Percentiles rank a stretch among this genome's conserved stretches.
Evolutionary conservation across 371 early-diverging fungal species (phyloP).

Genomic region (Mortierella polycephala): DNA sequence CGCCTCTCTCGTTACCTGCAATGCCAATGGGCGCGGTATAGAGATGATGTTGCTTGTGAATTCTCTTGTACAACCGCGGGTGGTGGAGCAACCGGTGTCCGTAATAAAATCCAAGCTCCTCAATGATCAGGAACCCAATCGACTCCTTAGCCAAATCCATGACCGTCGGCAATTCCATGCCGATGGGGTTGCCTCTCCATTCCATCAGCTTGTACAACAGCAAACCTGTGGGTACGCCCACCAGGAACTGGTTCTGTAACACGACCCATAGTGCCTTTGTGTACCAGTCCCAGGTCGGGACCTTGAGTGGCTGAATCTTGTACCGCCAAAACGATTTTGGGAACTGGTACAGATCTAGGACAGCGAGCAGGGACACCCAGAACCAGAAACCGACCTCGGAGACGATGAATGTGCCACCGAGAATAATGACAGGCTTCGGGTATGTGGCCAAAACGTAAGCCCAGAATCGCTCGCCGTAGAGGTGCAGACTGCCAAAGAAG

Average conservation of each 20-base stretch:
- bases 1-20: slow-evolving; percentile 54
- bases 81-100: slow-evolving; percentile 65
- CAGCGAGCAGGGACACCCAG: slow-evolving; percentile 41
- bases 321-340: slow-evolving; percentile 48
- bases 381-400: slow-evolving; percentile 50
- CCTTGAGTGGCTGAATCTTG: slow-evolving; percentile 56
- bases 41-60: slow-evolving; percentile 73
- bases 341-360: slow-evolving; percentile 52
- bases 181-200: slow-evolving; percentile 42
- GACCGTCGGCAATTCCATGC: slow-evolving; percentile 45
- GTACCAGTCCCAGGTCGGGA: slow-evolving; percentile 45
- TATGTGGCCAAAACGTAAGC: slow-evolving; percentile 37
- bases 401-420: slow-evolving; percentile 40
- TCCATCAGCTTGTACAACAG: slow-evolving; percentile 37
- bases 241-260: slow-evolving; percentile 51
- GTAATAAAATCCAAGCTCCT: slow-evolving; percentile 72
- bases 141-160: slow-evolving; percentile 53
- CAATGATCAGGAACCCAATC: slow-evolving; percentile 61
- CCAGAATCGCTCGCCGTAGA: slow-evolving; percentile 45
- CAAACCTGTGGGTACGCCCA: slow-evolving; percentile 46
- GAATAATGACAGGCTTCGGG: slow-evolving; percentile 35
- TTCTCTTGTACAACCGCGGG: slow-evolving; percentile 59
- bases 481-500: slow-evolving; percentile 40
- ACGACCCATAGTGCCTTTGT: slow-evolving; percentile 43
- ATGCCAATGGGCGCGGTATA: slow-evolving; percentile 71